Evolutionary conservation across 768 basidiomycete genomes (phyloP).

Genomic region (Termitomyces sp.): DNA sequence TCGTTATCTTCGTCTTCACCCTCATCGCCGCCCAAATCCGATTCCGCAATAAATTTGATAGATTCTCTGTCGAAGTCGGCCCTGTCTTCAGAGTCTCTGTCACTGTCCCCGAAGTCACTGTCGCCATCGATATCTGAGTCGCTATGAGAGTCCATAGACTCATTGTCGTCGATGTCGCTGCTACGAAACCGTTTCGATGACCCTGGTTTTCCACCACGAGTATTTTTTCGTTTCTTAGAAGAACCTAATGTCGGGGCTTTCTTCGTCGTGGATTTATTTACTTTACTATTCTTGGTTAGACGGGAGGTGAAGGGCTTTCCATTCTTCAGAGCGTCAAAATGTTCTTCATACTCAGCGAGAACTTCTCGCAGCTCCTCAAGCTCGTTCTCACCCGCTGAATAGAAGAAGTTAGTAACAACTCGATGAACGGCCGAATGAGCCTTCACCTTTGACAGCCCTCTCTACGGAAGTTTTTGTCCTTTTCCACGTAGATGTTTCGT

Average conservation of each 20-base stretch:
- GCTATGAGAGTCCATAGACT: slow-evolving; percentile 28
- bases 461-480: slow-evolving; percentile 38
- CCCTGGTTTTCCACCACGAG: slow-evolving; percentile 33
- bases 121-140: slow-evolving; percentile 24
- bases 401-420: neutral
- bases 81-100: slow-evolving; percentile 15
- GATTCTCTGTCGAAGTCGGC: slow-evolving; percentile 16
- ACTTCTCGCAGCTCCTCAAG: slow-evolving; percentile 35
- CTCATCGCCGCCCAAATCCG: slow-evolving; percentile 21
- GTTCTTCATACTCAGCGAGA: slow-evolving; percentile 38
- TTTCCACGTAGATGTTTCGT: slow-evolving; percentile 37
- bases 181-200: slow-evolving; percentile 43
- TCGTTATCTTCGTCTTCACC: slow-evolving; percentile 32
- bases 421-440: neutral
- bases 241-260: slow-evolving; percentile 13
- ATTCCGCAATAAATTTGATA: slow-evolving; percentile 14
- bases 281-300: slow-evolving; percentile 28
- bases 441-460: slow-evolving; percentile 38
- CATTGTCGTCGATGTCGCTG: slow-evolving; percentile 31
- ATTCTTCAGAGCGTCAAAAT: slow-evolving; percentile 44
- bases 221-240: slow-evolving; percentile 50
- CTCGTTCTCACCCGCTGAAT: slow-evolving; percentile 36
- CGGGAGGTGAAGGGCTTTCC: slow-evolving; percentile 41
- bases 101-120: slow-evolving; percentile 19
- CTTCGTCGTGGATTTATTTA: slow-evolving; percentile 10